Conservation (phyloP, 1,284 basidiomycete genomes). For the Pseudomicrostroma phylloplanum region DNA sequence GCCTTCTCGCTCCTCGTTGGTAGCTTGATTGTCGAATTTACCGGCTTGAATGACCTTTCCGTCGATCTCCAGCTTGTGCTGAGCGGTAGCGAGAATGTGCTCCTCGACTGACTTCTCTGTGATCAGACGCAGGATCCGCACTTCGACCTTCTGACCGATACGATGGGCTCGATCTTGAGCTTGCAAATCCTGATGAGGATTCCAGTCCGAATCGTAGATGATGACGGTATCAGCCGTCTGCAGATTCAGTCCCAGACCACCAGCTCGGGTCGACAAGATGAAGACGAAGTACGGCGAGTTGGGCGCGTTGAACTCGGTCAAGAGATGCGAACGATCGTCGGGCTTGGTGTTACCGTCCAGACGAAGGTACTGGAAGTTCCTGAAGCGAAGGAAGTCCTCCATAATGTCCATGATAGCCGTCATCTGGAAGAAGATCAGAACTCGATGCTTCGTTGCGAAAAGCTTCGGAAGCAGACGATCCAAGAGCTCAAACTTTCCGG, state of each 20-base stretch:
- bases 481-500: conserved; percentile 94
- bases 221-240: conserved; percentile 98
- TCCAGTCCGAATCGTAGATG: conserved; percentile 64
- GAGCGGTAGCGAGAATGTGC: conserved; percentile 87
- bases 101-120: conserved; percentile 98
- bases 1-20: conserved; percentile 93
- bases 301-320: conserved; percentile 84
- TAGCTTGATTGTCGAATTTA: conserved; percentile 98
- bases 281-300: conserved; percentile 88
- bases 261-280: conserved; percentile 77
- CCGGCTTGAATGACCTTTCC: conserved; percentile 86
- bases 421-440: conserved; percentile 99
- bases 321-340: conserved; percentile 86
- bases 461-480: conserved; percentile 90
- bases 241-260: conserved; percentile 93
- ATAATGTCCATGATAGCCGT: conserved; percentile 99
- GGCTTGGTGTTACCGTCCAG: conserved; percentile 97
- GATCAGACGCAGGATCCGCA: conserved; percentile 91
- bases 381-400: conserved; percentile 91
- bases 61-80: conserved; percentile 96
- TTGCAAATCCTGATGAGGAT: conserved; percentile 69
- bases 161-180: conserved; percentile 78
- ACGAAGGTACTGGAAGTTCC: conserved; percentile 83
- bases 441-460: conserved; percentile 83
- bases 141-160: conserved; percentile 98